Base-by-base conservation (phyloP, 495 filamentous ascomycete genomes). In the Xylaria sp. region DNA sequence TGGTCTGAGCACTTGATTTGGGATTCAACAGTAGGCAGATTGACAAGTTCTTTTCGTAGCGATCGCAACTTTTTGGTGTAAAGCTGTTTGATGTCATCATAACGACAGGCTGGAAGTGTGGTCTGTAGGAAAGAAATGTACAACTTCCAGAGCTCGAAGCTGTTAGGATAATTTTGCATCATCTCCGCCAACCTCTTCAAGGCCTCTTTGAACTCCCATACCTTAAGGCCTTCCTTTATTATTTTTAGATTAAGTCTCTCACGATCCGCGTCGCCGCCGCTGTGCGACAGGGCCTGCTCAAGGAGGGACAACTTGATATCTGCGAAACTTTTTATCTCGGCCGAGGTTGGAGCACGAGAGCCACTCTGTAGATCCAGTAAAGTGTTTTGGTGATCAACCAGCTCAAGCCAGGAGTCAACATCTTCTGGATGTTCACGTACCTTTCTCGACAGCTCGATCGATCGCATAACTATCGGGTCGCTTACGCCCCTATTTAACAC, bases 261-360 rank as follows among this genome's bases (percentile, higher is more conserved):
- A 44, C 82, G 76, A 35, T 85, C 76, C 4, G 83, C 72, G 4
- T 78, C 62, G 7, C 76, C 70, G 3, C 55, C 73, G 17, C 86
- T 83, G 64, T 90, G 87, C 43, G 82, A 80, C 7, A 98, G 79
- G 5, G 94, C 94, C 68, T 94, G 90, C 62, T 93, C 88, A 73
- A 94, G 94, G n/a, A 97, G 87, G 0, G 90, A 91, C 2, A 97
- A 72, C 71, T 92, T 94, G 44, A 97, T 87, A 71, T 93, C 92
- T 24, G 93, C 91, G 31, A 92, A 86, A 64, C 89, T 90, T 67
- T 83, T 85, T 31, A 78, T 81, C 71, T 97, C 93, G 4, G 90
- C 89, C 52, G 80, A 77, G 0, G 88, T 91, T 12, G 87, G 78
- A 26, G 82, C 76, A 52, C 80, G 80, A 21, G 71, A 76, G 31